Evolutionary conservation across 306 rosid genomes (phyloP).

Genomic region (Acacia acuminata): DNA sequence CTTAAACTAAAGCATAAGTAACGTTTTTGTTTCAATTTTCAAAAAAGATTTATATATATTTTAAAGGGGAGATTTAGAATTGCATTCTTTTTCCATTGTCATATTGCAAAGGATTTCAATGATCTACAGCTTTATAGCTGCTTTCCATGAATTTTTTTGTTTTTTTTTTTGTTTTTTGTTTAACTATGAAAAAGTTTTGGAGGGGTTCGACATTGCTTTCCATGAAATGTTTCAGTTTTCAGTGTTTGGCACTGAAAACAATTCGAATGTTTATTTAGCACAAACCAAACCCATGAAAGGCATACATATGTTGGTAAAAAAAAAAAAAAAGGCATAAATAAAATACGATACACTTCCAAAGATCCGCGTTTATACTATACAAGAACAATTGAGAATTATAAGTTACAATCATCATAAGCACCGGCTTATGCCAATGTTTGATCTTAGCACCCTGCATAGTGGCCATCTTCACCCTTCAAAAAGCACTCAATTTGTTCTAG

Average conservation of each 20-base stretch:
- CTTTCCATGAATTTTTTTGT: neutral
- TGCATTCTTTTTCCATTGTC: neutral
- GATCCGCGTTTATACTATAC: constrained; percentile 6
- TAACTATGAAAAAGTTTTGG: too few species aligned
- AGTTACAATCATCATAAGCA: constrained; percentile 16
- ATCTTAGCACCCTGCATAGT: constrained; percentile 37
- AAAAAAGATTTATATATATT: neutral
- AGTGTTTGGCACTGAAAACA: neutral
- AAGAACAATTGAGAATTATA: constrained; percentile 23
- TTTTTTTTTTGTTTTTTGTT: too few species aligned
- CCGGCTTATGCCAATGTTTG: constrained; percentile 5
- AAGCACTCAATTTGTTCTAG: constrained; percentile 70
- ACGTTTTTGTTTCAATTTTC: too few species aligned
- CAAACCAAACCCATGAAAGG: constrained; percentile 20
- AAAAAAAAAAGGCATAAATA: neutral
- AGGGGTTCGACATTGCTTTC: too few species aligned
- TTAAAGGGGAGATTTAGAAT: neutral
- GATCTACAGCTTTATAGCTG: neutral
- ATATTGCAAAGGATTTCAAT: neutral
- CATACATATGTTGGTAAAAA: neutral
- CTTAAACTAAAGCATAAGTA: too few species aligned
- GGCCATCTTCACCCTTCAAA: constrained; percentile 51
- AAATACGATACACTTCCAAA: neutral
- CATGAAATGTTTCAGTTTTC: neutral
- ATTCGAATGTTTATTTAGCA: neutral